Conservation (phyloP, 805 yeast species). For the Brettanomyces custersianus region DNA sequence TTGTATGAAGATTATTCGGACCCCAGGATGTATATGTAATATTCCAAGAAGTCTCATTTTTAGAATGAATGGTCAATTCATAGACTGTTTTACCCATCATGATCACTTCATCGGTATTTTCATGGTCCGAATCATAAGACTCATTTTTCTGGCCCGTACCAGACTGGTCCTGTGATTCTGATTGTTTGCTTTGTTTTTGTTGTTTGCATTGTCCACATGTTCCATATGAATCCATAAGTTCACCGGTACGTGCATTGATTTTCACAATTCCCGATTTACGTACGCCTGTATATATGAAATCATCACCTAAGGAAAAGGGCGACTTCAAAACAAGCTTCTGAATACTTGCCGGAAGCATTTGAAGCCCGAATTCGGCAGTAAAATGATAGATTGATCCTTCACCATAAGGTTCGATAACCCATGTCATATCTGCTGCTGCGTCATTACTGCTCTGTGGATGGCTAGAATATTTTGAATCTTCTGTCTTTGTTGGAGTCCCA, state of each 20-base stretch:
- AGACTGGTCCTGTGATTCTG: constrained; percentile 4
- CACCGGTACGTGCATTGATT: constrained; percentile 67
- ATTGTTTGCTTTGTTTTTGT: constrained; percentile 6
- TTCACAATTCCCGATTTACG: constrained; percentile 68
- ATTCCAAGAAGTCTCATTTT: constrained; percentile 67
- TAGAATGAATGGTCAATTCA: constrained; percentile 69
- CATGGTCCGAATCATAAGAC: not conserved
- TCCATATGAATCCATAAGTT: constrained; percentile 58
- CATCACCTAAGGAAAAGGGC: constrained; percentile 77
- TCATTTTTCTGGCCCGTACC: constrained; percentile 11
- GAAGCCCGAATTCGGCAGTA: constrained; percentile 64
- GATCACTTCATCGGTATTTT: constrained; percentile 5
- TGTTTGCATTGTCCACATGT: constrained; percentile 4
- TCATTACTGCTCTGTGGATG: not conserved
- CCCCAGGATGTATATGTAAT: constrained; percentile 87
- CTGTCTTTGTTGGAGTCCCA: not conserved
- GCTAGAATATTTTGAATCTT: not conserved
- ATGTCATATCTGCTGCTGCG: constrained; percentile 31
- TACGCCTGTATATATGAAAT: constrained; percentile 82
- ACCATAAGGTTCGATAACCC: constrained; percentile 88
- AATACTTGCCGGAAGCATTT: constrained; percentile 73
- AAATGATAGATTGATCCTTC: constrained; percentile 83
- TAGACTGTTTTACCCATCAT: constrained; percentile 62
- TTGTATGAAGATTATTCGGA: constrained; percentile 71
- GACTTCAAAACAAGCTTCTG: constrained; percentile 70